Conservation (phyloP, 768 basidiomycete species). For the Russula griseocarnosa region DNA sequence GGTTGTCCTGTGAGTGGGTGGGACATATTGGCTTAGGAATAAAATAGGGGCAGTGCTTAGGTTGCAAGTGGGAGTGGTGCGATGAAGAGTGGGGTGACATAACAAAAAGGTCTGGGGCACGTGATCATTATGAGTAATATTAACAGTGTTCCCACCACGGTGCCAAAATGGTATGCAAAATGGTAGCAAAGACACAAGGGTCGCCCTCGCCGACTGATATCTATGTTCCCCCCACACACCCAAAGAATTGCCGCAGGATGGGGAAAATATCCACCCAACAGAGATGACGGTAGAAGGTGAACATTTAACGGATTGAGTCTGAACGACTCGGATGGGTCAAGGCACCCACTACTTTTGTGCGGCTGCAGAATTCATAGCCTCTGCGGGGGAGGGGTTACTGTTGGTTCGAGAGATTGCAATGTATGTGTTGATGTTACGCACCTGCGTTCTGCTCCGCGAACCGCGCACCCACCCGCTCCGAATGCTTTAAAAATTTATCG, state of each 20-base stretch:
- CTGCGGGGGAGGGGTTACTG: constrained; percentile 29
- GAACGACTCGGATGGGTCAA: neutral
- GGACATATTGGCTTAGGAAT: constrained; percentile 14
- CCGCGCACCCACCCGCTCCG: constrained; percentile 85
- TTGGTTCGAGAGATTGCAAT: constrained; percentile 6
- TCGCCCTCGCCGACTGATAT: neutral
- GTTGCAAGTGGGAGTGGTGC: neutral
- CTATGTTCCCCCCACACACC: neutral
- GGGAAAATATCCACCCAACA: neutral
- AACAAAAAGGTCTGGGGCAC: neutral
- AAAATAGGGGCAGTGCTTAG: neutral
- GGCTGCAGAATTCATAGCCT: constrained; percentile 40
- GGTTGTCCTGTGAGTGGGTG: constrained; percentile 56
- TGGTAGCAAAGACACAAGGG: neutral
- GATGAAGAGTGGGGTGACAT: neutral
- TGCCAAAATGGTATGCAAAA: neutral
- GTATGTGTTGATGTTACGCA: constrained; percentile 39
- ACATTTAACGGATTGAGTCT: constrained; percentile 1
- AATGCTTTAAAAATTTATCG: constrained; percentile 97
- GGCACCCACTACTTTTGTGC: constrained; percentile 32
- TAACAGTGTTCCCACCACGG: too few relatives aligned
- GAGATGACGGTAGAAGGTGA: neutral
- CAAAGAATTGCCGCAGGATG: neutral
- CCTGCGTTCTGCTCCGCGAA: constrained; percentile 93
- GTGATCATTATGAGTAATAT: neutral